A percentile compares a stretch with the other conserved stretches of the same genome.
phyloP scores from a whole-genome alignment of 306 rosid species.

The Geum urbanum region DNA sequence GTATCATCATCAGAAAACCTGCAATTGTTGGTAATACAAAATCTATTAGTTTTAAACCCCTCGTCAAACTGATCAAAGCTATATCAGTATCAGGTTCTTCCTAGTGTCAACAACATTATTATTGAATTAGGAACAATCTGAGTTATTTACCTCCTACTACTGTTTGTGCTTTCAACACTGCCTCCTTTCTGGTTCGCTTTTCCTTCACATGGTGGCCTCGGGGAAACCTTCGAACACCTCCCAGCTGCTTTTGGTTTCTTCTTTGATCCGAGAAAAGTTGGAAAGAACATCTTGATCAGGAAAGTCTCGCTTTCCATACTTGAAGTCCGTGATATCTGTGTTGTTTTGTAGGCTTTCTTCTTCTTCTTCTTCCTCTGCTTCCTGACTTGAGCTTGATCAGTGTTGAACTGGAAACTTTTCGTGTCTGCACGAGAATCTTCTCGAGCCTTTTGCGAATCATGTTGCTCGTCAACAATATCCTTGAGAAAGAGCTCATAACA shows the following conservation, averaged over 20 bases:
- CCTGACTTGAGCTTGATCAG: constrained; percentile 16
- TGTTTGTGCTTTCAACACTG: constrained; percentile 27
- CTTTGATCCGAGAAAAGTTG: constrained; percentile 42
- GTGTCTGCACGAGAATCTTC: constrained; percentile 22
- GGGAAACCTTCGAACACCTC: constrained; percentile 36
- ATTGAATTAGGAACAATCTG: constrained; percentile 1
- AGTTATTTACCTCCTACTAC: constrained; percentile 38
- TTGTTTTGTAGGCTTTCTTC: constrained; percentile 19
- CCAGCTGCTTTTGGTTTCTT: constrained; percentile 41
- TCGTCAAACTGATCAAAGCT: neutral
- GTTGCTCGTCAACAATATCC: constrained; percentile 49
- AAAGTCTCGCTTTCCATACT: constrained; percentile 62
- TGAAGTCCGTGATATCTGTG: constrained; percentile 40
- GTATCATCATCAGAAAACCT: constrained; percentile 35
- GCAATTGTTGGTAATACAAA: constrained; percentile 15
- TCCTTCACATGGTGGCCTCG: constrained; percentile 18
- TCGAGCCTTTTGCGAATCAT: constrained; percentile 19
- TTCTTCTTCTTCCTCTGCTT: constrained; percentile 29
- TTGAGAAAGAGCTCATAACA: constrained; percentile 64
- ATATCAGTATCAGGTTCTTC: neutral
- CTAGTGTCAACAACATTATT: neutral
- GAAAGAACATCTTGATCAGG: constrained; percentile 58
- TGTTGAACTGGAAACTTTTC: neutral
- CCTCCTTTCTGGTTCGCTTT: constrained; percentile 28
- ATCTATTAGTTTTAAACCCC: constrained; percentile 3